Percentiles rank a stretch among this genome's conserved stretches.
Evolutionary conservation across 1,139 yeast species (phyloP).

Genomic region (Protomyces inouyei): DNA sequence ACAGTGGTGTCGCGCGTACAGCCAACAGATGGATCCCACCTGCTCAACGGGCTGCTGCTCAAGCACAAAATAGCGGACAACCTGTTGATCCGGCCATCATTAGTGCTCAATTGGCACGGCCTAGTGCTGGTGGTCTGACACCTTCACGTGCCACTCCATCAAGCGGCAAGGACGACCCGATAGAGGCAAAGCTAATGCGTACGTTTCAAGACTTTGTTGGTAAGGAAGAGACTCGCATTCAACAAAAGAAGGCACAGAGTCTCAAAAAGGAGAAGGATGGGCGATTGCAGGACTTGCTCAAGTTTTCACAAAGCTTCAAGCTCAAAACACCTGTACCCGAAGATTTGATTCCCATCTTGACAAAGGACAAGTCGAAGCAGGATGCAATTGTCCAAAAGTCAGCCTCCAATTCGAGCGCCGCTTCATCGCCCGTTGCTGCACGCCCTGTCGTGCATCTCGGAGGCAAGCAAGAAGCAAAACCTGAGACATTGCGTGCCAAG

Average conservation of each 20-base stretch:
- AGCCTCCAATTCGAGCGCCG: conserved; percentile 35
- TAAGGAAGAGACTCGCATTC: conserved; percentile 38
- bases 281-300: conserved; percentile 63
- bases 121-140: conserved; percentile 2
- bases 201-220: conserved; percentile 41
- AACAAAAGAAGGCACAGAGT: conserved; percentile 37
- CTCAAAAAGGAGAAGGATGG: conserved; percentile 47
- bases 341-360: conserved; percentile 68
- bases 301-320: conserved; percentile 77
- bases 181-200: conserved; percentile 39
- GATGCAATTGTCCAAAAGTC: conserved; percentile 48
- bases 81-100: conserved; percentile 28
- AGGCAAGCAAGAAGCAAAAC: neutral
- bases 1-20: conserved; percentile 69
- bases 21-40: conserved; percentile 18
- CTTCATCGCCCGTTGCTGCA: neutral
- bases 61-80: neutral
- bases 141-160: conserved; percentile 12
- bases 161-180: conserved; percentile 28
- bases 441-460: neutral
- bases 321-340: conserved; percentile 54
- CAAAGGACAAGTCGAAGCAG: conserved; percentile 63
- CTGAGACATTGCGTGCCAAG: conserved; percentile 15
- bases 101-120: conserved; percentile 12
- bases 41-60: conserved; percentile 16